phyloP scores from a whole-genome alignment of 202 grass and related monocot species.

The Elaeis oleifera region DNA sequence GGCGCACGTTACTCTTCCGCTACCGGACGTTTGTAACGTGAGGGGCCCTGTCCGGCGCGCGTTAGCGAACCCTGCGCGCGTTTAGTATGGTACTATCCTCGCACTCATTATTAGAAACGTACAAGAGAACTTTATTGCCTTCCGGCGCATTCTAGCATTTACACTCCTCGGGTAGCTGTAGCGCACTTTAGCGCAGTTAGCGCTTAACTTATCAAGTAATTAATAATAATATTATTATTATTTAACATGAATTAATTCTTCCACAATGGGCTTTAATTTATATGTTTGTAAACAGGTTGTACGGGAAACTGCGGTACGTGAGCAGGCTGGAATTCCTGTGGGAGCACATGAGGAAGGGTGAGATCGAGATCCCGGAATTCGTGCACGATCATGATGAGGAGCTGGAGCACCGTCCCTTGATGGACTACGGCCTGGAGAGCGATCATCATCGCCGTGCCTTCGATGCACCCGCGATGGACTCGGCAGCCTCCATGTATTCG shows the following conservation, averaged over 20 bases:
- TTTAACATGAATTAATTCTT: too few species aligned
- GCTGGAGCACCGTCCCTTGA: slow-evolving; percentile 74
- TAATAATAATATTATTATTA: too few species aligned
- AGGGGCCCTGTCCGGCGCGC: neutral
- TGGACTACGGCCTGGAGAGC: slow-evolving; percentile 63
- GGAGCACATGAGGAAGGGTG: slow-evolving; percentile 46
- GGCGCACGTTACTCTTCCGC: too few species aligned
- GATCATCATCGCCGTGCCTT: slow-evolving; percentile 27
- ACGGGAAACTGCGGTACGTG: slow-evolving; percentile 69
- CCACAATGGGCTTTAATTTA: too few species aligned
- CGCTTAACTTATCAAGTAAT: too few species aligned
- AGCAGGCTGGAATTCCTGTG: slow-evolving; percentile 70
- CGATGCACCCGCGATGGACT: slow-evolving; percentile 57
- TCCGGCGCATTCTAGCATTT: too few species aligned
- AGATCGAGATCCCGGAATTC: slow-evolving; percentile 61
- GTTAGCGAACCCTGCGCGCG: neutral
- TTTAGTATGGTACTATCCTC: too few species aligned
- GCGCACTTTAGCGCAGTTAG: too few species aligned
- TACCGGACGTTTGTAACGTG: too few species aligned
- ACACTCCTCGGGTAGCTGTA: too few species aligned
- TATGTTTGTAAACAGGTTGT: slow-evolving; percentile 28
- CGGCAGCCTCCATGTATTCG: slow-evolving; percentile 46
- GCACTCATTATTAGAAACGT: too few species aligned
- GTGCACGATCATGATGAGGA: slow-evolving; percentile 62
- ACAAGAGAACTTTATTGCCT: too few species aligned